Base-by-base conservation (phyloP, 495 filamentous ascomycete genomes). In the Trichoderma virens region DNA sequence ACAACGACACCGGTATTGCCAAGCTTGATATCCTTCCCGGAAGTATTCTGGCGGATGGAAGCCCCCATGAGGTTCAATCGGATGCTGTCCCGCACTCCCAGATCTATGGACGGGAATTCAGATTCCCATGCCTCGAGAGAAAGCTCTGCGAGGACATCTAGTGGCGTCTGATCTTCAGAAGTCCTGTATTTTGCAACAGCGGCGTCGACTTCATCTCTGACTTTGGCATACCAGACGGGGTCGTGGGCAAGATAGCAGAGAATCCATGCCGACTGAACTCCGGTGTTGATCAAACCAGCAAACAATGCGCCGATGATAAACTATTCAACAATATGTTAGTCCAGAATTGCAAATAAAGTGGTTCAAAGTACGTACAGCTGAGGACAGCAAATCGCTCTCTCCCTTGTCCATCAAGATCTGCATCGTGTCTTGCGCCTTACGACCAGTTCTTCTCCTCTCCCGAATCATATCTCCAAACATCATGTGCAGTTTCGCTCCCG, bases 61-160 rank as follows among this genome's bases (percentile, higher is more conserved):
- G 67, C 65, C 64, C 70, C 72, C 47, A 72, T 62, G 27, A 72
- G 64, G 20, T 70, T 65, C 20, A 80, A 51, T 8, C 81, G 72
- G 67, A 82, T 82, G 45, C 67, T 73, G 65, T 82, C 80, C 28
- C 70, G 66, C 34, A 79, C 67, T 45, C 75, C 78, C 27, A 81
- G 61, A 67, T 81, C 74, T 38, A 80, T 67, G 20, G 74, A 35
- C 2, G 77, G 79, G 64, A 82, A 81, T n/a, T 76, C 71, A 39
- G 61, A 54, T 67, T 82, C 79, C 78, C 79, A 82, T 0, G 72
- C 76, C 34, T 78, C 74, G 61, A 81, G 47, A 2, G 74, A 68
- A 6, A 83, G 66, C 13, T 66, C 47, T 28, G 66, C 65, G 1
- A 83, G 71, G 20, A 76, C 69, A 3, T 80, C 76, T 32, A 68